A percentile compares a stretch with the other conserved stretches of the same genome.
These are phyloP conservation scores for Terana coerulea DNA, from an alignment of 768 basidiomycete genomes.

Conservation along the genomic window DNA sequence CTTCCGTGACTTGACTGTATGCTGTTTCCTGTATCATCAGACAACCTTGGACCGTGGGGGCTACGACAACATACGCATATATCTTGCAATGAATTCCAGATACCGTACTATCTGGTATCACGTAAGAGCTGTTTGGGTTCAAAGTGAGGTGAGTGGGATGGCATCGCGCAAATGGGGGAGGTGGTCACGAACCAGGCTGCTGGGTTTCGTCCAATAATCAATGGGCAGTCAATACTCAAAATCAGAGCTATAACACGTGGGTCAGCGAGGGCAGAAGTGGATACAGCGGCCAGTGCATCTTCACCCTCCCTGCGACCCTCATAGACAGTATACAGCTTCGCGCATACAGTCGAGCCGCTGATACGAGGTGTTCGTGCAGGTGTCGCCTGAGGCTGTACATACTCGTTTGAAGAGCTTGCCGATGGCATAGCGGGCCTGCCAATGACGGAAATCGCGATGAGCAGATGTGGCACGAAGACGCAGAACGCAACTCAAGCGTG, in stretches of 20 bases:
- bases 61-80: constrained; percentile 68
- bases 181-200: constrained; percentile 47
- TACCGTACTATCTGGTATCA: constrained; percentile 56
- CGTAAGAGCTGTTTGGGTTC: constrained; percentile 55
- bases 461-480: neutral
- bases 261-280: neutral
- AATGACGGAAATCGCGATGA: neutral
- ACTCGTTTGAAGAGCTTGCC: neutral
- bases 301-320: constrained; percentile 67
- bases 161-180: no score
- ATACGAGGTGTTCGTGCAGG: neutral
- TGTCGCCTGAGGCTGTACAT: neutral
- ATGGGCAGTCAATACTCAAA: constrained; percentile 58
- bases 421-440: neutral
- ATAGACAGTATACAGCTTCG: constrained; percentile 59
- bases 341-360: constrained; percentile 46
- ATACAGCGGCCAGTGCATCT: neutral
- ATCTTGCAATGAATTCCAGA: constrained; percentile 74
- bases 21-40: constrained; percentile 32
- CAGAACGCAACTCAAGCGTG: neutral
- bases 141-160: no score
- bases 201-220: constrained; percentile 71
- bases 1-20: constrained; percentile 69
- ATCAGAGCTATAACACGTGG: constrained; percentile 44
- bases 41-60: neutral